A percentile compares a stretch with the other conserved stretches of the same genome.
phyloP scores from a whole-genome alignment of 2,329 filamentous ascomycete genomes.

The Colletotrichum gigasporum region DNA sequence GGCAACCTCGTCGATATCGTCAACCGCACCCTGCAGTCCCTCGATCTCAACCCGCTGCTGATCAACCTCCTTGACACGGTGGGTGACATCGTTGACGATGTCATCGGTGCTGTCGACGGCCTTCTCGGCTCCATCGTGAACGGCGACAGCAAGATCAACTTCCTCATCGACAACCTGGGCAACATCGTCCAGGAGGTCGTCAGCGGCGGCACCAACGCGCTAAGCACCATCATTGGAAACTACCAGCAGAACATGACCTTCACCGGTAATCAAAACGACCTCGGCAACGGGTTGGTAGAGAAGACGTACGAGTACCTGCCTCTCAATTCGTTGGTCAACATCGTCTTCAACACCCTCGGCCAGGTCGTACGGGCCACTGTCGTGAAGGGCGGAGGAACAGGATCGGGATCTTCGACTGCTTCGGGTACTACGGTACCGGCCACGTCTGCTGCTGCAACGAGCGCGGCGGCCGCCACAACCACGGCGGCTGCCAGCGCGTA shows the following conservation, averaged over 20 bases:
- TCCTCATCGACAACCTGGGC: slow-evolving; percentile 68
- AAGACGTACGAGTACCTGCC: slow-evolving; percentile 63
- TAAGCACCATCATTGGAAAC: slow-evolving; percentile 66
- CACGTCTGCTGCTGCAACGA: slow-evolving; percentile 6
- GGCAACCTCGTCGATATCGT: slow-evolving; percentile 70
- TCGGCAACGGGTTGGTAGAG: slow-evolving; percentile 50
- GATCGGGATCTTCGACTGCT: slow-evolving; percentile 15
- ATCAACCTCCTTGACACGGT: slow-evolving; percentile 64
- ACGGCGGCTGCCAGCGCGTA: slow-evolving; percentile 15
- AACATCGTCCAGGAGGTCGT: slow-evolving; percentile 70
- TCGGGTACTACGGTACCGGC: slow-evolving; percentile 12
- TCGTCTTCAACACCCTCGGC: slow-evolving; percentile 63
- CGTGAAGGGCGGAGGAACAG: slow-evolving; percentile 35
- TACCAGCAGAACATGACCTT: slow-evolving; percentile 68
- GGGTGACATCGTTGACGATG: slow-evolving; percentile 59
- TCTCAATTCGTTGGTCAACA: slow-evolving; percentile 61
- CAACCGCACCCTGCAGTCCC: slow-evolving; percentile 65
- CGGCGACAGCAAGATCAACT: slow-evolving; percentile 62
- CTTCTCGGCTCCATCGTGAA: slow-evolving; percentile 67
- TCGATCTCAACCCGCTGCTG: slow-evolving; percentile 70
- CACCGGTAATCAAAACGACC: slow-evolving; percentile 42
- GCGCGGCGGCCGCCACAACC: not conserved
- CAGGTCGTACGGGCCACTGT: slow-evolving; percentile 62
- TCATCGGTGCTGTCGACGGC: slow-evolving; percentile 66
- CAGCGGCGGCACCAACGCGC: slow-evolving; percentile 51